Conservation (phyloP, 768 basidiomycete genomes). For the Pulveroboletus sp. region DNA sequence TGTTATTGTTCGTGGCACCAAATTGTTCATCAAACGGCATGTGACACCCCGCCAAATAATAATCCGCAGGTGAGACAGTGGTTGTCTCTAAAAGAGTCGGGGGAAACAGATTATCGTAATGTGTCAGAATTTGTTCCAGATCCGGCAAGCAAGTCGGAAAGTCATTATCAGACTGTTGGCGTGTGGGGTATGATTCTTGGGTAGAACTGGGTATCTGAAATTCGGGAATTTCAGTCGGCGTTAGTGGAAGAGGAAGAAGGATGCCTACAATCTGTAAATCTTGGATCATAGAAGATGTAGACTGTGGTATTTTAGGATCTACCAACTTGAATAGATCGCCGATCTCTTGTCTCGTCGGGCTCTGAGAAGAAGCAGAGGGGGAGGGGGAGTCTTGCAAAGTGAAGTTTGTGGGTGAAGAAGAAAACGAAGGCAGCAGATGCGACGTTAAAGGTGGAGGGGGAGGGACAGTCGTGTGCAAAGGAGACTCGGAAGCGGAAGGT, state of each 20-base stretch:
- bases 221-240: constrained; percentile 3
- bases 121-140: constrained; percentile 2
- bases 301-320: constrained; percentile 18
- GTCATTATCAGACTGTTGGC: neutral
- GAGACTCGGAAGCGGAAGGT: neutral
- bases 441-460: constrained; percentile 16
- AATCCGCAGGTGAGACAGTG: neutral
- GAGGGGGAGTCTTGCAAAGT: neutral
- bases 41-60: neutral
- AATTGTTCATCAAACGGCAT: neutral
- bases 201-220: constrained; percentile 29
- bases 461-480: constrained; percentile 6
- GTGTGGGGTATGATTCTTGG: neutral
- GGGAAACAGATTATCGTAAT: neutral
- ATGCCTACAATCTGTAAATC: constrained; percentile 31
- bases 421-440: constrained; percentile 14
- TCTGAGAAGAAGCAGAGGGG: constrained; percentile 12
- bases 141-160: neutral
- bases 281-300: constrained; percentile 18
- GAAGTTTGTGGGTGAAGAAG: constrained; percentile 6
- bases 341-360: constrained; percentile 6
- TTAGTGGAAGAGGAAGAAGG: neutral
- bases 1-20: neutral
- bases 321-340: constrained; percentile 20
- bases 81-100: neutral